Percentiles rank a stretch among this genome's conserved stretches.
Conservation (phyloP, 208 protist genomes). For the Wallacemonas sp. region DNA sequence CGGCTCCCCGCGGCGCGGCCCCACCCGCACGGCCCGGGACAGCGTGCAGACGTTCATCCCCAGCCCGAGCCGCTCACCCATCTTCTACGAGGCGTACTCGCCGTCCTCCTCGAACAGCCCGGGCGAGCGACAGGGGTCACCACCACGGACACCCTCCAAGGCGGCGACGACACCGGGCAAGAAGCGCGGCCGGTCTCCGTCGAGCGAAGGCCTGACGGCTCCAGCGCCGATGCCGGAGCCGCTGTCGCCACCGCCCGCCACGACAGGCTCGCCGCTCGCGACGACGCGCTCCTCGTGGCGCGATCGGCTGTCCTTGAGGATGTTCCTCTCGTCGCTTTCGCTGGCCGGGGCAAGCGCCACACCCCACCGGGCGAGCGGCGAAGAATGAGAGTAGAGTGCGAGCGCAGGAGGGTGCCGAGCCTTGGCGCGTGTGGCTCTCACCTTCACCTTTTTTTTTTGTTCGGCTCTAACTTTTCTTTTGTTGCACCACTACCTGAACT, state of each 20-base stretch:
- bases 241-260: constrained; percentile 8
- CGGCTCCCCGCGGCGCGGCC: neutral
- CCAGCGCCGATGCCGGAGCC: neutral
- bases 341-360: constrained; percentile 1
- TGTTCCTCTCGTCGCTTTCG: constrained; percentile 30
- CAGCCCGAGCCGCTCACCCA: constrained; percentile 60
- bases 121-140: neutral
- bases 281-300: constrained; percentile 34
- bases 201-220: neutral
- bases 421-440: no score
- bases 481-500: no score
- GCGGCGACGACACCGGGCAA: neutral
- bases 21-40: constrained; percentile 1
- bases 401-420: neutral
- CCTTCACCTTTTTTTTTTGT: constrained; percentile 10
- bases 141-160: constrained; percentile 8
- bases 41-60: constrained; percentile 52
- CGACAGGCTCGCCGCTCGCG: constrained; percentile 6
- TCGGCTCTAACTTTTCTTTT: constrained; percentile 14
- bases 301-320: constrained; percentile 40
- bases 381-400: neutral
- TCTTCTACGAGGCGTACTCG: constrained; percentile 67
- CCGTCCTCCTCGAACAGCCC: constrained; percentile 16
- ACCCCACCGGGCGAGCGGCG: constrained; percentile 7
- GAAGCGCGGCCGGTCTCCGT: constrained; percentile 4